A percentile compares a stretch with the other conserved stretches of the same genome.
phyloP scores from a whole-genome alignment of 2,329 filamentous ascomycete genomes.

The Verticillium dahliae region DNA sequence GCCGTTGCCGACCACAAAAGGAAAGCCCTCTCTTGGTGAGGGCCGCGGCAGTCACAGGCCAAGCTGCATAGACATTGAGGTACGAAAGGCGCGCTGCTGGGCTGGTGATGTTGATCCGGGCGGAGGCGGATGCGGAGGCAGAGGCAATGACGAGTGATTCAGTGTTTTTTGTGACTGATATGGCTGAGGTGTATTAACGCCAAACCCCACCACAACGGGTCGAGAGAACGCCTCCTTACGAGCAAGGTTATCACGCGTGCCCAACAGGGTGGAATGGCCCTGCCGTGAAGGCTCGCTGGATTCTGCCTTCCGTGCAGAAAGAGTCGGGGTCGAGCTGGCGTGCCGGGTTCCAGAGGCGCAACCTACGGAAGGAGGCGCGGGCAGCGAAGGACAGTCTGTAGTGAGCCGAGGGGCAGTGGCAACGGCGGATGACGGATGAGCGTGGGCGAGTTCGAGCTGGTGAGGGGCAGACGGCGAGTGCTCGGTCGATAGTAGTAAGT shows the following conservation, averaged over 20 bases:
- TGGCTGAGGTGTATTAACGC: neutral
- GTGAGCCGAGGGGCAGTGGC: neutral
- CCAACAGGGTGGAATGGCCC: neutral
- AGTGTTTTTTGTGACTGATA: neutral
- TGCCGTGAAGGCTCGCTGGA: neutral
- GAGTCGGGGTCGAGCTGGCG: neutral
- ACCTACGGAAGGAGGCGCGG: neutral
- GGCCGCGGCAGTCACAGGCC: neutral
- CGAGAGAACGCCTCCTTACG: neutral
- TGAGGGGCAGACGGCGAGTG: neutral
- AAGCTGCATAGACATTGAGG: neutral
- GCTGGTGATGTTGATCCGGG: neutral
- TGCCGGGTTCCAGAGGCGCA: neutral
- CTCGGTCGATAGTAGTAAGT: neutral
- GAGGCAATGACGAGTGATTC: neutral
- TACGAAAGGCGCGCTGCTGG: neutral
- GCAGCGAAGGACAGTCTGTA: neutral
- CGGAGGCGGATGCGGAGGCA: neutral
- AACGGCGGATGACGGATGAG: neutral
- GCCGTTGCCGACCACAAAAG: neutral
- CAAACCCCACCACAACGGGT: neutral
- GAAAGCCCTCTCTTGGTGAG: neutral
- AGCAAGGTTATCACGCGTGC: neutral
- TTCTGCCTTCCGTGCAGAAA: neutral
- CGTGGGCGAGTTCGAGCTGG: neutral